Conservation (phyloP, 2,329 filamentous ascomycete species). For the Fusarium fujikuroi region DNA sequence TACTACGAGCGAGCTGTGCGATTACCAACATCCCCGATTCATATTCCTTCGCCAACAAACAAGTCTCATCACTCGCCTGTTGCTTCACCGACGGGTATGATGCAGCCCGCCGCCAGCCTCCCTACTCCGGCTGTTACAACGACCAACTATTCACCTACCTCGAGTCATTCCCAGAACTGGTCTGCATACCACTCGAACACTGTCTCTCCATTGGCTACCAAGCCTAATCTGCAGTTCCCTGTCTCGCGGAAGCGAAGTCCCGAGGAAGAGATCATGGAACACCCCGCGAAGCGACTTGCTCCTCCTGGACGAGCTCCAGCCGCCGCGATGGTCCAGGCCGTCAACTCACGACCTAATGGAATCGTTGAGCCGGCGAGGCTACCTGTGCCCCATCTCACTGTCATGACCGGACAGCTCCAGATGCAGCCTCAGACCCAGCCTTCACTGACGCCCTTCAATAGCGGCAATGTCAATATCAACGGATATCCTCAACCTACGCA, state of each 20-base stretch:
- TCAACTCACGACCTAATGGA: conserved; percentile 37
- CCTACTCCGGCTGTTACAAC: conserved; percentile 49
- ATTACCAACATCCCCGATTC: conserved; percentile 54
- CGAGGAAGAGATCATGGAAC: conserved; percentile 62
- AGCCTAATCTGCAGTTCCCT: conserved; percentile 56
- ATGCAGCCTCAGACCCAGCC: conserved; percentile 25
- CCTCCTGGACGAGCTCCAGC: conserved; percentile 39
- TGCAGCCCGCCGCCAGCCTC: conserved; percentile 45
- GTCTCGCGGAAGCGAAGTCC: conserved; percentile 61
- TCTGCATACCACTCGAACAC: conserved; percentile 52
- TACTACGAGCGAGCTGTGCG: conserved; percentile 79
- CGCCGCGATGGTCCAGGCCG: conserved; percentile 23
- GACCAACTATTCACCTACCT: conserved; percentile 54
- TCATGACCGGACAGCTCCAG: conserved; percentile 61
- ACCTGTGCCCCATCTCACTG: conserved; percentile 76
- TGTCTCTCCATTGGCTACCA: conserved; percentile 61
- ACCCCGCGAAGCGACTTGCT: conserved; percentile 63
- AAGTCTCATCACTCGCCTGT: conserved; percentile 58
- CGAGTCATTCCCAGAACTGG: conserved; percentile 53
- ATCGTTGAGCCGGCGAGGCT: conserved; percentile 58
- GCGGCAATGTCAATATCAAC: conserved; percentile 49
- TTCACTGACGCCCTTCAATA: conserved; percentile 43
- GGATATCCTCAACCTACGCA: conserved; percentile 50
- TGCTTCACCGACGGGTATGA: conserved; percentile 59
- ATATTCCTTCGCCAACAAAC: conserved; percentile 54